These are phyloP conservation scores for Colletotrichum lindemuthianum DNA, from an alignment of 2,329 filamentous ascomycete genomes.

Conservation along the genomic window DNA sequence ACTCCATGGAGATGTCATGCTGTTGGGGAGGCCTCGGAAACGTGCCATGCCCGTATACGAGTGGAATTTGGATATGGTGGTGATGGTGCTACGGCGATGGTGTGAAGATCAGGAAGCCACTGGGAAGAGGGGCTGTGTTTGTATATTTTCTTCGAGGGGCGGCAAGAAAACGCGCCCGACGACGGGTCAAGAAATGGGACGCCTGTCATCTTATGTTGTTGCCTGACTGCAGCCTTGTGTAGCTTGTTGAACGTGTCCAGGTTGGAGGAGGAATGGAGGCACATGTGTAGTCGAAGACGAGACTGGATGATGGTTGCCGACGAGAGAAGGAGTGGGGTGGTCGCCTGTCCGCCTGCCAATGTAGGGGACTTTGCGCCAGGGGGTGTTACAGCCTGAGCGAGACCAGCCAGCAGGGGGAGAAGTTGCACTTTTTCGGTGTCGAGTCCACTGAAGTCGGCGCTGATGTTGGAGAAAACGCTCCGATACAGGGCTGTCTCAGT, in stretches of 20 bases:
- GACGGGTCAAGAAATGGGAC: not conserved
- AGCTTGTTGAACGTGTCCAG: not conserved
- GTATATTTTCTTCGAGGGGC: constrained; percentile 1
- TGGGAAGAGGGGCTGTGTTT: constrained; percentile 26
- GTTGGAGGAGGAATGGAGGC: not conserved
- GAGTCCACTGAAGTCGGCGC: too few relatives aligned
- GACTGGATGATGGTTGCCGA: too few relatives aligned
- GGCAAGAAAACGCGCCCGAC: not conserved
- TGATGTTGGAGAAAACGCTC: not conserved
- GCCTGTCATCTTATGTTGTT: constrained; percentile 13
- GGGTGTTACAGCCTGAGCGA: not conserved
- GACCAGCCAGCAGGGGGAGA: too few relatives aligned
- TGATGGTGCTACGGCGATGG: not conserved
- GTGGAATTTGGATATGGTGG: not conserved
- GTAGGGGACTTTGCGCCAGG: constrained; percentile 22
- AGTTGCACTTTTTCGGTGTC: too few relatives aligned
- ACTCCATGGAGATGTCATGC: not conserved
- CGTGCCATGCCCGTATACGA: constrained; percentile 22
- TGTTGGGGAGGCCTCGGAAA: not conserved
- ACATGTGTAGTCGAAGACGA: constrained; percentile 14
- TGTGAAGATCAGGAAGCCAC: not conserved
- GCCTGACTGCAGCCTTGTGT: constrained; percentile 11
- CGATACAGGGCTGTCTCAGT: not conserved
- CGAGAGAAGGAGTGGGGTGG: not conserved
- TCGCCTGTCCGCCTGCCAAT: constrained; percentile 3